Evolutionary conservation across 441 rosid genomes (phyloP), one percentile per base, ranked within the genome.

Genomic region (Jatropha multifida): DNA sequence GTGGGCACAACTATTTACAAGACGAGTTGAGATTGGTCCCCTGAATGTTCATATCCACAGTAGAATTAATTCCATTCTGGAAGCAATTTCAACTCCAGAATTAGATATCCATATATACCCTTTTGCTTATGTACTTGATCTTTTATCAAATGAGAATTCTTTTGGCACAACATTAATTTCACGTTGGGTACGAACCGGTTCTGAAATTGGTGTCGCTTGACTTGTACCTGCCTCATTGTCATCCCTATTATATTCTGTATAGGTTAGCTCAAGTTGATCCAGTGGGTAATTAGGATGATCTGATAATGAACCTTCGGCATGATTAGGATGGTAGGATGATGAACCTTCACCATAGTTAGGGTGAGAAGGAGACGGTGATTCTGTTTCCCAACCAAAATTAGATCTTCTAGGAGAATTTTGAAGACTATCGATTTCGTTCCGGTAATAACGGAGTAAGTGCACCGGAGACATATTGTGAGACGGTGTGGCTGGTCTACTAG

Each of bases 401-500:
- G 87, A 82, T 70, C 75, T 60, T 76, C 83, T 79, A 0, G 90
- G 94, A 0, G 94, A 85, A 4, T 74, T 49, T 0, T 79, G 75
- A 18, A 76, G 68, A 78, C 87, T 84, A 42, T 88, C 90, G 27
- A 81, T 44, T 79, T 85, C 89, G 67, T 81, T 71, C 26, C 77
- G 74, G 70, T 79, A 77, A 74, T 41, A 76, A 23, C 87, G 90
- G 37, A 92, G 84, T 61, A 94, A 92, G 80, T 90, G 98, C 44
- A 86, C 85, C 0, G 97, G 98, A 3, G 98, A 92, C 42, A 62
- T 46, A 18, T 83, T 82, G 76, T 80, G 88, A 0, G 89, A 83
- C 2, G 94, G 97, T 52, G 96, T 87, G 6, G 80, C 41, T 15
- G 94, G 93, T 55, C 90, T 70, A 68, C 94, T 92, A 1, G 95